Conservation (phyloP, 176 grass and related monocot species). For the Musa itinerans region DNA sequence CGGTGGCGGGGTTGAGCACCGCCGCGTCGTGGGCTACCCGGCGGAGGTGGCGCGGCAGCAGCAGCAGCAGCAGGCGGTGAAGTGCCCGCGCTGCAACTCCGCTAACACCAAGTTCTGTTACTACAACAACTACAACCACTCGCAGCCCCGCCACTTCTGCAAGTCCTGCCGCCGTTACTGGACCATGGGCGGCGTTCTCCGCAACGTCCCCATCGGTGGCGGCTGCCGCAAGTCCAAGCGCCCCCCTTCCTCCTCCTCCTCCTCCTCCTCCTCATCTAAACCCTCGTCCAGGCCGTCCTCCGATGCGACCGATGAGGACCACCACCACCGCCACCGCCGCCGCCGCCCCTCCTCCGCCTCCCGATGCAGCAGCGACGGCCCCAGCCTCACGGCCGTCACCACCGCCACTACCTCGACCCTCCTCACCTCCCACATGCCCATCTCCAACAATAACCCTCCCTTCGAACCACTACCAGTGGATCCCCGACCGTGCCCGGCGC, state of each 20-base stretch:
- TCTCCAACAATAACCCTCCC: background rate
- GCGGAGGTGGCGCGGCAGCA: background rate
- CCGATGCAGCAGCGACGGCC: slow-evolving; percentile 2
- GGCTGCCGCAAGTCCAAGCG: slow-evolving; percentile 30
- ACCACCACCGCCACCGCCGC: background rate
- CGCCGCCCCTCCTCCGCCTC: background rate
- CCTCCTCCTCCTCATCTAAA: background rate
- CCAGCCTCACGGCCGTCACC: background rate
- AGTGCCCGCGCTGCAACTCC: slow-evolving; percentile 23
- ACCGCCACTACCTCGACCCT: background rate
- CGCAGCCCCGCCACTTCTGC: slow-evolving; percentile 42
- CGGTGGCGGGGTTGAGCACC: background rate
- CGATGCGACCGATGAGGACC: background rate
- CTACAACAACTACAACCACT: slow-evolving; percentile 50
- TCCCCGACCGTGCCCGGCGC: background rate
- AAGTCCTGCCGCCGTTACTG: slow-evolving; percentile 41
- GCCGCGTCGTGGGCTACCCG: background rate
- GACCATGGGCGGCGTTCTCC: slow-evolving; percentile 42
- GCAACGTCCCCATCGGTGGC: slow-evolving; percentile 38
- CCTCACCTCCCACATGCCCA: background rate
- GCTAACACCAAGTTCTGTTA: slow-evolving; percentile 43
- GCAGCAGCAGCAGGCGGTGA: background rate
- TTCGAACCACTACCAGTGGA: background rate
- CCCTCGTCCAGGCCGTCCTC: background rate
- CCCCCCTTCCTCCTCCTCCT: background rate